Conservation (phyloP, 225 moss, liverwort and hornwort species). For the Bryoerythrophyllum caledonicum region DNA sequence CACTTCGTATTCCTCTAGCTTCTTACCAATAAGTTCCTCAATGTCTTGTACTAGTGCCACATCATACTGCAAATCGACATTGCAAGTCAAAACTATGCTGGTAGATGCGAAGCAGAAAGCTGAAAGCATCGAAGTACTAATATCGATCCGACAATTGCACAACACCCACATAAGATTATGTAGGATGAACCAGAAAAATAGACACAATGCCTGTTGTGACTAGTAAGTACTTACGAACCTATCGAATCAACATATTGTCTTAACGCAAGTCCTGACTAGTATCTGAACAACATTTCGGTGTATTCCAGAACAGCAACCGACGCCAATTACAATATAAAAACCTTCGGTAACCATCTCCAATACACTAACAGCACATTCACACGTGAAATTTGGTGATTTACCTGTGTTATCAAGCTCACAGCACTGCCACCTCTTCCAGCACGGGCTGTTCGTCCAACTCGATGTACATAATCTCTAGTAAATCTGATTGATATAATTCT, state of each 20-base stretch:
- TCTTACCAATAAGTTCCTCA: constrained; percentile 73
- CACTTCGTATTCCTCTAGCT: constrained; percentile 79
- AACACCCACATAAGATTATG: not conserved
- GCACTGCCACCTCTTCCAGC: constrained; percentile 96
- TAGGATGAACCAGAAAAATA: not conserved
- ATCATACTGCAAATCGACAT: constrained; percentile 70
- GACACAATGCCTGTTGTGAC: not conserved
- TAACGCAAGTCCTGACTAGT: not conserved
- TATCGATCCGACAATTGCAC: not conserved
- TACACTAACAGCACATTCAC: not conserved
- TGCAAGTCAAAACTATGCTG: constrained; percentile 10
- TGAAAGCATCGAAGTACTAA: not conserved
- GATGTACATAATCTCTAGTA: constrained; percentile 91
- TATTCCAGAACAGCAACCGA: constrained; percentile 1
- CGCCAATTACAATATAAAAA: not conserved
- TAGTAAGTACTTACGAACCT: not conserved
- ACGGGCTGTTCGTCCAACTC: constrained; percentile 97
- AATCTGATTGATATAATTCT: constrained; percentile 45
- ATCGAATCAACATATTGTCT: not conserved
- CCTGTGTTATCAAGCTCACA: constrained; percentile 93
- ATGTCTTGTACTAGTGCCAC: constrained; percentile 92
- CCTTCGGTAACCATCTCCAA: not conserved
- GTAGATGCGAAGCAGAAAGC: not conserved
- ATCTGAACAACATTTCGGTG: not conserved
- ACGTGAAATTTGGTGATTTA: constrained; percentile 13